These are phyloP conservation scores for Iris pallida DNA, from an alignment of 116 monocot species.

Conservation along the genomic window DNA sequence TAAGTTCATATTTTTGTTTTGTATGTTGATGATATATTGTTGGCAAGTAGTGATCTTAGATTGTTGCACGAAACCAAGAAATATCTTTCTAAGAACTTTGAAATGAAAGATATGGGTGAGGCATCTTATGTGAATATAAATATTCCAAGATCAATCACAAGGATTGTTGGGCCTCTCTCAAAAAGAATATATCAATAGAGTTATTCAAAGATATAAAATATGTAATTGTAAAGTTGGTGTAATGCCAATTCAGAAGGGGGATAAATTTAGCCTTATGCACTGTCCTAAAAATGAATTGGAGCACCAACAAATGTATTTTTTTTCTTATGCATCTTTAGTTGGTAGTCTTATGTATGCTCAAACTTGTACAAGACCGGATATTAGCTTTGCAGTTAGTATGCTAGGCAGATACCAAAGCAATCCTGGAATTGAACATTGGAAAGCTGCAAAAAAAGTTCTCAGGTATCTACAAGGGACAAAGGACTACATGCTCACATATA, in stretches of 20 bases:
- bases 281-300: background rate
- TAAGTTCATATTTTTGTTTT: no score
- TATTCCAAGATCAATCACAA: background rate
- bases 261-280: no score
- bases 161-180: background rate
- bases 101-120: background rate
- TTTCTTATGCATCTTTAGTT: background rate
- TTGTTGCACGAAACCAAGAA: background rate
- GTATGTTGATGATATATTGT: no score
- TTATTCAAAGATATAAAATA: background rate
- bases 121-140: background rate
- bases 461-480: background rate
- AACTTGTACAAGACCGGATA: background rate
- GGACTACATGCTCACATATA: background rate
- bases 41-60: background rate
- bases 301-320: background rate
- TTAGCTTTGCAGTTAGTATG: background rate
- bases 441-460: background rate
- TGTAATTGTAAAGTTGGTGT: background rate
- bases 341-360: background rate
- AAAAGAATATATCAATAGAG: background rate
- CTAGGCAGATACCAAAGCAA: background rate
- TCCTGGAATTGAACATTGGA: background rate
- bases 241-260: background rate
- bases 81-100: conserved; percentile 2